These are phyloP conservation scores for Colletotrichum navitas DNA, from an alignment of 2,329 filamentous ascomycete genomes.

Conservation along the genomic window DNA sequence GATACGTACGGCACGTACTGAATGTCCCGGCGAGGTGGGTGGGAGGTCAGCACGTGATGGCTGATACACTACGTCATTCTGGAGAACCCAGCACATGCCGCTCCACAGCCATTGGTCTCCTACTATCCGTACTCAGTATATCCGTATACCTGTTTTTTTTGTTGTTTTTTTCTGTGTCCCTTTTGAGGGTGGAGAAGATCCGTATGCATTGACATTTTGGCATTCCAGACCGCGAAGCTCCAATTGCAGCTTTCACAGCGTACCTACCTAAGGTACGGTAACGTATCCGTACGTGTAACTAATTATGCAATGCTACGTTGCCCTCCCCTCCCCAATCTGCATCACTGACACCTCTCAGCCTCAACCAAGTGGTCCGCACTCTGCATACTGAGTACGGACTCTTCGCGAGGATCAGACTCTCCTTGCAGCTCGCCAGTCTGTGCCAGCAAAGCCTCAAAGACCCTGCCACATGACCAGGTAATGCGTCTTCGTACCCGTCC, in stretches of 20 bases:
- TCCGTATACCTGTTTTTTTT: background rate
- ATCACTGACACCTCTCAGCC: conserved; percentile 16
- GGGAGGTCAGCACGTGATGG: conserved; percentile 17
- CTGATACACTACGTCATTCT: conserved; percentile 5
- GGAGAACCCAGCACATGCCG: background rate
- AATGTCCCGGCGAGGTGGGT: background rate
- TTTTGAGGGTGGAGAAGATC: background rate
- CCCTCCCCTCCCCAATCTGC: background rate
- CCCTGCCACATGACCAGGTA: conserved; percentile 33
- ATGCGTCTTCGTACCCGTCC: conserved; percentile 28
- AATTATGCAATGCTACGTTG: background rate
- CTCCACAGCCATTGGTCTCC: too few species aligned
- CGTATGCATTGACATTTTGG: conserved; percentile 7
- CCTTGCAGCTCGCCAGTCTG: conserved; percentile 32
- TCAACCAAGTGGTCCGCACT: background rate
- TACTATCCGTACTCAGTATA: too few species aligned
- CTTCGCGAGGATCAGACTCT: conserved; percentile 31
- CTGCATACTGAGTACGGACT: conserved; percentile 1
- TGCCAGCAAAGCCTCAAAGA: conserved; percentile 16
- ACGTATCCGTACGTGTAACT: too few species aligned
- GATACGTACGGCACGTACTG: background rate
- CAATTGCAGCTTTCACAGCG: conserved; percentile 24
- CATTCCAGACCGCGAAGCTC: conserved; percentile 4
- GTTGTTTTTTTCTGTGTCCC: background rate
- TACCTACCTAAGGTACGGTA: too few species aligned